Evolutionary conservation across 164 flowering plant species (phyloP).

Genomic region (Tetrastigma voinierianum): DNA sequence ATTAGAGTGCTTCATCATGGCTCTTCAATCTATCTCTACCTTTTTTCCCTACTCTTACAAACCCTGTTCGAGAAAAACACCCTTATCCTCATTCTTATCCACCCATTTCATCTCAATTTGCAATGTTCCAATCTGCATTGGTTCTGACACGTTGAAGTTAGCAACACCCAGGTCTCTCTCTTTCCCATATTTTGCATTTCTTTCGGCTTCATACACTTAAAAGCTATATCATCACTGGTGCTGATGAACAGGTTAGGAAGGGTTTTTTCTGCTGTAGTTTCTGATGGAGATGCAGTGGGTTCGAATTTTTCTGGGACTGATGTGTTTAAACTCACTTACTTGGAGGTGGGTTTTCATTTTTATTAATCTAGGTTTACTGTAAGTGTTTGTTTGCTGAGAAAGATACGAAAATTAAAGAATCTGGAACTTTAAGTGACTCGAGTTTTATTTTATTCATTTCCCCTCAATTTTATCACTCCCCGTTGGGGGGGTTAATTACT

Average conservation of each 20-base stretch:
- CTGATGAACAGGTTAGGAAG: conserved; percentile 23
- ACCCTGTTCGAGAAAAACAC: conserved; percentile 10
- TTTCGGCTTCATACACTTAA: background rate
- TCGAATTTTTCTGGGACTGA: conserved; percentile 40
- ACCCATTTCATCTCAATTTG: conserved; percentile 11
- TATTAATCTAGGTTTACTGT: conserved; percentile 1
- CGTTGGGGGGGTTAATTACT: background rate
- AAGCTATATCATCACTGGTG: conserved; percentile 3
- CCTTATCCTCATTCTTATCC: conserved; percentile 17
- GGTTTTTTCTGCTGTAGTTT: conserved; percentile 50
- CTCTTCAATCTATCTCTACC: conserved; percentile 28
- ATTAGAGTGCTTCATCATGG: conserved; percentile 15
- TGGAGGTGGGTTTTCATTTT: conserved; percentile 60
- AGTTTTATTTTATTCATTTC: too few species aligned
- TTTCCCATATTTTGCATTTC: background rate
- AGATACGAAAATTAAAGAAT: too few species aligned
- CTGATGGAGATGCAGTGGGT: conserved; percentile 49
- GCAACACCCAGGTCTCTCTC: conserved; percentile 25
- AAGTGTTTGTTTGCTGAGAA: too few species aligned
- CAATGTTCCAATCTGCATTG: conserved; percentile 4
- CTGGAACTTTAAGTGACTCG: too few species aligned
- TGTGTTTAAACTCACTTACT: conserved; percentile 68
- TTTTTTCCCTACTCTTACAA: conserved; percentile 15
- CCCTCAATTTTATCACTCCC: too few species aligned
- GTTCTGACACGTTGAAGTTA: conserved; percentile 18